Base-by-base conservation (phyloP, 495 filamentous ascomycete species). In the Neurospora sp. region DNA sequence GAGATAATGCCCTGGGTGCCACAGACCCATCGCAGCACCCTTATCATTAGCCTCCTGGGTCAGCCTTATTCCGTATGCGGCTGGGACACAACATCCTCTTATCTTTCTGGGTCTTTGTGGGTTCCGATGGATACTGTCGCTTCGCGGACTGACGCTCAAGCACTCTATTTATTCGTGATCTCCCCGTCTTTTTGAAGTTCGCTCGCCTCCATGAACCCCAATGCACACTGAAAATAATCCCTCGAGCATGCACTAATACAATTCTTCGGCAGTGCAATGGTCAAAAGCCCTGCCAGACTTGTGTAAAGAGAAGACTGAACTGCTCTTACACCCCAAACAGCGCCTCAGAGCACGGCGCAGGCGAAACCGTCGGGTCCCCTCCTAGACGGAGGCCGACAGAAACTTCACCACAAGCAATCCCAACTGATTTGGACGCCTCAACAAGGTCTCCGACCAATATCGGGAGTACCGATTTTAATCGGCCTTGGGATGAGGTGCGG, bases 251-350 rank as follows among this genome's bases (percentile, higher is more conserved):
- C 54, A 66, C 54, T 66, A 66, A 66, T 35, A 9, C 27, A 18
- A 9, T 37, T 66, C 14, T 66, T 66, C 23, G 54, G 54, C 76
- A 90, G 87, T 93, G 91, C 82, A 91, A 93, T 81, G 91, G 91
- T 70, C 80, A 88, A 72, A 87, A 87, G 72, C 91, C 90, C 37
- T 93, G 91, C 78, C 88, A 88, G 70, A 92, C 90, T 37, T 93
- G 90, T 83, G 75, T 85, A 31, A 88, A 88, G 78, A 85, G 89
- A 74, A 84, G 82, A 74, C 84, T 91, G 75, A 84, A 84, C 11
- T 89, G 86, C 74, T 74, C 81, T 41, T 89, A 87, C 78, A 82
- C 82, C n/a, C 71, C 83, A 49, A 80, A 77, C 71, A 72, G 77
- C 35, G 77, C 77, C 46, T 75, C 81, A n/a, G 78, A 81, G 69